Evolutionary conservation across 2,329 filamentous ascomycete species (phyloP).

Genomic region (Incumbomyces delicatus): DNA sequence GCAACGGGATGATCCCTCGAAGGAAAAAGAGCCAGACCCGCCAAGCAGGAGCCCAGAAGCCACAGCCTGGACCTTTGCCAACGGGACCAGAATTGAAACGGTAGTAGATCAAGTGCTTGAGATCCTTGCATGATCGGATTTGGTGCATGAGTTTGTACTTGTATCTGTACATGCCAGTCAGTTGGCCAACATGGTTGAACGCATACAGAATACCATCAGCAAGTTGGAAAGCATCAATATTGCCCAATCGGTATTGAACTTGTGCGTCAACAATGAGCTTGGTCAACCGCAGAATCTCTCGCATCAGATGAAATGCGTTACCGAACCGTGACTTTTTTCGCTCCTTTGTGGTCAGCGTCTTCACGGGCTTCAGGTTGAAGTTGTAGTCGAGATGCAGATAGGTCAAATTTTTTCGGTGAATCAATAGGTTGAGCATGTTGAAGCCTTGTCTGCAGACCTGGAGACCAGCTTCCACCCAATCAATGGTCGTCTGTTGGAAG

Average conservation of each 20-base stretch:
- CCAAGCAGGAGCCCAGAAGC: conserved; percentile 99
- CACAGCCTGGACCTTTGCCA: conserved; percentile 93
- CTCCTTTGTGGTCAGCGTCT: conserved; percentile 96
- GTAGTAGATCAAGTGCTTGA: conserved; percentile 99
- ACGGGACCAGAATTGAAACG: conserved; percentile 96
- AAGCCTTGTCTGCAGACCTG: conserved; percentile 97
- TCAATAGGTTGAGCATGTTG: conserved; percentile 97
- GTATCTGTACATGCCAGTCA: conserved; percentile 99
- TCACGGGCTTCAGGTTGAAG: conserved; percentile 98
- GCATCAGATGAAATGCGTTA: conserved; percentile 98
- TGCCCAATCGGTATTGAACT: conserved; percentile 92
- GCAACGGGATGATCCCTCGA: conserved; percentile 90
- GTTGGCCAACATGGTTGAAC: conserved; percentile 96
- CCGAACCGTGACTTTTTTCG: conserved; percentile 98
- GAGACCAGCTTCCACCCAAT: conserved; percentile 97
- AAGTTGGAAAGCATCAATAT: conserved; percentile 97
- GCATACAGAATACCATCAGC: conserved; percentile 98
- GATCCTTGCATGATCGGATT: conserved; percentile 95
- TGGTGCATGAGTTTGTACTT: conserved; percentile 99
- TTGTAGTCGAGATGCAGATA: conserved; percentile 99
- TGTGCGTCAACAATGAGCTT: conserved; percentile 98
- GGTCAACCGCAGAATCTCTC: conserved; percentile 88
- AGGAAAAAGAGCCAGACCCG: conserved; percentile 99
- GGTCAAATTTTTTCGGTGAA: conserved; percentile 95
- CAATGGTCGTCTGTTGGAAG: conserved; percentile 98